Evolutionary conservation across 345 rosid genomes (phyloP).

Genomic region (Pistacia integerrima): DNA sequence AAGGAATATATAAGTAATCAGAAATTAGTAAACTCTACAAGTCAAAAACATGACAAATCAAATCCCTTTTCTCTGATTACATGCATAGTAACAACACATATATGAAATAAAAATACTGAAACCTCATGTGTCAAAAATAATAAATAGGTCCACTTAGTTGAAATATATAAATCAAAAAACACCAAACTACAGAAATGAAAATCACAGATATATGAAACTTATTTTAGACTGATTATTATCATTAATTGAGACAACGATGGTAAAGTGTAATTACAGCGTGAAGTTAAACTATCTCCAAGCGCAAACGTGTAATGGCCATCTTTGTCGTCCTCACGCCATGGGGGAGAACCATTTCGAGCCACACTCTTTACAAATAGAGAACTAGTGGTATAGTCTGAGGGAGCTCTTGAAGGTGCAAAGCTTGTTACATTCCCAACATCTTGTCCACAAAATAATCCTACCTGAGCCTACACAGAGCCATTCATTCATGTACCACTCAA

Average conservation of each 20-base stretch:
- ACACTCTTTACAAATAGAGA: slow-evolving; percentile 50
- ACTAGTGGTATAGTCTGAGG: slow-evolving; percentile 53
- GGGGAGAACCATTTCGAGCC: slow-evolving; percentile 80
- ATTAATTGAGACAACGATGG: slow-evolving; percentile 24
- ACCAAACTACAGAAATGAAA: background rate
- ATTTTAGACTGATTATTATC: background rate
- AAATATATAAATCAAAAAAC: background rate
- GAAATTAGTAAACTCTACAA: background rate
- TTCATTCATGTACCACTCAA: slow-evolving; percentile 71
- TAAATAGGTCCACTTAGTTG: background rate
- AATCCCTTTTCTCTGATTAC: background rate
- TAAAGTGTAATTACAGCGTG: slow-evolving; percentile 88
- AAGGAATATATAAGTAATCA: slow-evolving; percentile 15
- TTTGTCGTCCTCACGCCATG: slow-evolving; percentile 94
- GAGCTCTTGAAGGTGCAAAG: slow-evolving; percentile 73
- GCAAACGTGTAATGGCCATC: slow-evolving; percentile 99
- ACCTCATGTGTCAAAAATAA: background rate
- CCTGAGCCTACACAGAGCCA: slow-evolving; percentile 99
- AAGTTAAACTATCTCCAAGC: slow-evolving; percentile 87
- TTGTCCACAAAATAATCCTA: slow-evolving; percentile 89
- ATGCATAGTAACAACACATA: background rate
- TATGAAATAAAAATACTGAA: background rate
- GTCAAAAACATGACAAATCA: background rate
- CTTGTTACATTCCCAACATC: slow-evolving; percentile 84
- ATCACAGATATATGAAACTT: too few species aligned